These are phyloP conservation scores for Barnettozyma sucrosica DNA, from an alignment of 805 yeast genomes.

Conservation along the genomic window DNA sequence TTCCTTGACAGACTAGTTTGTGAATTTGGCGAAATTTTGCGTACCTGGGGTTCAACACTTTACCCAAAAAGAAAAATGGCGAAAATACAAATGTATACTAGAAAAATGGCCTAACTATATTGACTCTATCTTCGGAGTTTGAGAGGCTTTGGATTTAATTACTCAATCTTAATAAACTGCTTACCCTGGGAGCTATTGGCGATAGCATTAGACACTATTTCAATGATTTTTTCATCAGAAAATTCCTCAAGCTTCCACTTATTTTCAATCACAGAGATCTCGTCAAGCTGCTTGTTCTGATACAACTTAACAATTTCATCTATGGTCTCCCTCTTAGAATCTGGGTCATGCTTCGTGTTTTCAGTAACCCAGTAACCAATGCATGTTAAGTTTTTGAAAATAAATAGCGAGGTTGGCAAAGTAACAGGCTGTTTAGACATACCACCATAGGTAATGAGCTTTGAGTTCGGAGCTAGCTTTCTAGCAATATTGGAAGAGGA, in stretches of 20 bases:
- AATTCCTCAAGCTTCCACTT: constrained; percentile 26
- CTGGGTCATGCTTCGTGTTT: constrained; percentile 54
- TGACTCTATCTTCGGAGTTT: no score
- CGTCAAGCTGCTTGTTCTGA: constrained; percentile 46
- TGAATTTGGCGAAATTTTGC: constrained; percentile 2
- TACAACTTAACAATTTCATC: constrained; percentile 51
- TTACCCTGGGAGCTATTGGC: constrained; percentile 37
- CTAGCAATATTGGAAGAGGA: constrained; percentile 78
- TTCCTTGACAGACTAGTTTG: neutral
- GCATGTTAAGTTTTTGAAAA: constrained; percentile 81
- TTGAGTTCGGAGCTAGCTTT: constrained; percentile 68
- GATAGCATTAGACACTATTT: constrained; percentile 32
- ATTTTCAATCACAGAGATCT: constrained; percentile 31
- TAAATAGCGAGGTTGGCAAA: constrained; percentile 83
- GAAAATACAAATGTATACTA: no score
- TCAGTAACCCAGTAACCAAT: constrained; percentile 92
- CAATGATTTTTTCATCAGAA: constrained; percentile 33
- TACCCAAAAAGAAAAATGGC: neutral
- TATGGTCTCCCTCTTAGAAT: constrained; percentile 50
- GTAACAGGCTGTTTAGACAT: constrained; percentile 95
- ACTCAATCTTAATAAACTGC: constrained; percentile 35
- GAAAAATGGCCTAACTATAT: neutral
- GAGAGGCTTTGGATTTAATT: no score
- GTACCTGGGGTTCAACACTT: neutral
- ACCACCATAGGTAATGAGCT: constrained; percentile 90